Percentiles rank a stretch among this genome's conserved stretches.
Conservation (phyloP, 352 stramenopile species). For the Phytophthora vignae region DNA sequence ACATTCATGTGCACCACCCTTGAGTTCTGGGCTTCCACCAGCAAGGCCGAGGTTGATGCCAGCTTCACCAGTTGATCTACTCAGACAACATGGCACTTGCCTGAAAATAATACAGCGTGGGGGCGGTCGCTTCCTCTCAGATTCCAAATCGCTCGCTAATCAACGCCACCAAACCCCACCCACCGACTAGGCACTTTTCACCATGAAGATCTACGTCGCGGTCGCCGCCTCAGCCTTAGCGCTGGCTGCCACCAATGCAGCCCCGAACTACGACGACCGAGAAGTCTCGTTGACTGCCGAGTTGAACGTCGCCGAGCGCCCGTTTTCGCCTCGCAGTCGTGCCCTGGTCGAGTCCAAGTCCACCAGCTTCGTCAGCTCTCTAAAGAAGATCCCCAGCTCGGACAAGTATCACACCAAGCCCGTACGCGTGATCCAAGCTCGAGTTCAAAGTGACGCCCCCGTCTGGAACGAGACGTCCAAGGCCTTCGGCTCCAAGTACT, state of each 20-base stretch:
- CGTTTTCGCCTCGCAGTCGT: constrained; percentile 8
- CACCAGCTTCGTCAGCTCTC: constrained; percentile 27
- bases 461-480: constrained; percentile 53
- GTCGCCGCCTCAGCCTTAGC: constrained; percentile 21
- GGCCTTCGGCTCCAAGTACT: constrained; percentile 53
- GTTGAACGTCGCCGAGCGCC: constrained; percentile 23
- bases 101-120: no score
- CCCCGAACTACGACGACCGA: constrained; percentile 7
- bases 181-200: background rate
- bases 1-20: background rate
- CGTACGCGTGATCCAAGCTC: constrained; percentile 67
- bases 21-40: background rate
- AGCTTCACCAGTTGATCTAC: background rate
- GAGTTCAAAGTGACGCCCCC: constrained; percentile 64
- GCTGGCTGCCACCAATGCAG: constrained; percentile 13
- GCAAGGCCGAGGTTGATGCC: no score
- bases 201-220: constrained; percentile 35
- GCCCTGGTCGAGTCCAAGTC: constrained; percentile 24
- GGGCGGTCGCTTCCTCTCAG: constrained; percentile 4
- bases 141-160: constrained; percentile 14
- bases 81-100: background rate
- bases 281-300: constrained; percentile 33
- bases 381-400: constrained; percentile 43
- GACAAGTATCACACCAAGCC: constrained; percentile 66
- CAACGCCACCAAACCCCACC: background rate